Percentiles rank a stretch among this genome's conserved stretches.
These are phyloP conservation scores for Sugiyamaella americana DNA, from an alignment of 805 yeast species.

Conservation along the genomic window DNA sequence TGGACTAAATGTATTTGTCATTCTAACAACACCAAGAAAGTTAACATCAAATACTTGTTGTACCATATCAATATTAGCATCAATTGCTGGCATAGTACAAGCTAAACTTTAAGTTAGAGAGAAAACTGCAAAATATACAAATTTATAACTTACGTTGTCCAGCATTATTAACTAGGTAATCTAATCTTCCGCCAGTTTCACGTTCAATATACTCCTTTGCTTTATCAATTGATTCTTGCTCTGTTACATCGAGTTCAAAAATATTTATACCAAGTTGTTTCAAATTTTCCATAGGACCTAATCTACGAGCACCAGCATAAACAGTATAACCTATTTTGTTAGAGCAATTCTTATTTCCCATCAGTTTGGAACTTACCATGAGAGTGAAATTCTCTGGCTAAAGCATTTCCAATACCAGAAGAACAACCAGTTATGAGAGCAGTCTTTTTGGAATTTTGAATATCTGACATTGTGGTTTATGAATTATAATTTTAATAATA, in stretches of 20 bases:
- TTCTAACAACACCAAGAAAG: slow-evolving; percentile 61
- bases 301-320: slow-evolving; percentile 68
- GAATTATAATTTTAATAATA: too few species aligned
- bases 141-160: too few species aligned
- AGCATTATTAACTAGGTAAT: slow-evolving; percentile 67
- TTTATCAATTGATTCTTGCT: slow-evolving; percentile 39
- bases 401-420: slow-evolving; percentile 19
- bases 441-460: slow-evolving; percentile 2
- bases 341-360: too few species aligned
- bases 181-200: slow-evolving; percentile 39
- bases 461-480: background rate
- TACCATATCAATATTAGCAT: slow-evolving; percentile 51
- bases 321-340: slow-evolving; percentile 37
- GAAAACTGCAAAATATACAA: slow-evolving; percentile 16
- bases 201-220: slow-evolving; percentile 33
- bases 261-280: slow-evolving; percentile 39
- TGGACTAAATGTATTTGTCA: slow-evolving; percentile 52
- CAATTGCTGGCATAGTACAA: slow-evolving; percentile 65
- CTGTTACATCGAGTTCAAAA: slow-evolving; percentile 53
- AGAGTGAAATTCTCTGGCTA: slow-evolving; percentile 15
- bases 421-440: slow-evolving; percentile 18
- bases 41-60: slow-evolving; percentile 55
- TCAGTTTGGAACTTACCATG: background rate
- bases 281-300: slow-evolving; percentile 52
- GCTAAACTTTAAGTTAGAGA: too few species aligned